Conservation (phyloP, 202 grass and related monocot species). For the Schoenoplectus tabernaemontani region DNA sequence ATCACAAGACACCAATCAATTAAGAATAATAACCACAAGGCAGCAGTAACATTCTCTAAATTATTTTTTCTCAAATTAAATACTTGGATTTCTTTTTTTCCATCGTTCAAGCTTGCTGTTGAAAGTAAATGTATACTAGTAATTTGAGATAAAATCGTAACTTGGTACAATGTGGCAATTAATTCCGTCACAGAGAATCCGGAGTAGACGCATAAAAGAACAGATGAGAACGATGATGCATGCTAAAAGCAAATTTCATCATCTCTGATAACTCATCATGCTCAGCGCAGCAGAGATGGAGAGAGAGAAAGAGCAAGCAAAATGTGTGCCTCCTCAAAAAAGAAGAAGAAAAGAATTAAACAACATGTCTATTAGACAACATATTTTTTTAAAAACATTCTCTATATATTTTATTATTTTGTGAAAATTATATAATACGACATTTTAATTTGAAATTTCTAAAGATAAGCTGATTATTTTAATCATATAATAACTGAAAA, state of each 20-base stretch:
- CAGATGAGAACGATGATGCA: constrained; percentile 15
- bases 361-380: too few relatives aligned
- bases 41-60: neutral
- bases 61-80: neutral
- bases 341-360: neutral
- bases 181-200: neutral
- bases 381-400: too few relatives aligned
- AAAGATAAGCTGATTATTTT: too few relatives aligned
- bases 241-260: constrained; percentile 22
- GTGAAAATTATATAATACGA: too few relatives aligned
- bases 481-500: too few relatives aligned
- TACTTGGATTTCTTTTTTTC: neutral
- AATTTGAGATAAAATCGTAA: neutral
- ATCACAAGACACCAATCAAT: neutral
- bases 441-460: too few relatives aligned
- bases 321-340: neutral
- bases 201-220: neutral
- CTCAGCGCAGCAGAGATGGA: neutral
- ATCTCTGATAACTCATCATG: constrained; percentile 22
- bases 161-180: neutral
- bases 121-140: neutral
- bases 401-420: too few relatives aligned
- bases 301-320: neutral
- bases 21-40: neutral
- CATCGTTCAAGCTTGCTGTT: neutral